Base-by-base conservation (phyloP, 2,329 filamentous ascomycete genomes). In the Alternaria arbusti region DNA sequence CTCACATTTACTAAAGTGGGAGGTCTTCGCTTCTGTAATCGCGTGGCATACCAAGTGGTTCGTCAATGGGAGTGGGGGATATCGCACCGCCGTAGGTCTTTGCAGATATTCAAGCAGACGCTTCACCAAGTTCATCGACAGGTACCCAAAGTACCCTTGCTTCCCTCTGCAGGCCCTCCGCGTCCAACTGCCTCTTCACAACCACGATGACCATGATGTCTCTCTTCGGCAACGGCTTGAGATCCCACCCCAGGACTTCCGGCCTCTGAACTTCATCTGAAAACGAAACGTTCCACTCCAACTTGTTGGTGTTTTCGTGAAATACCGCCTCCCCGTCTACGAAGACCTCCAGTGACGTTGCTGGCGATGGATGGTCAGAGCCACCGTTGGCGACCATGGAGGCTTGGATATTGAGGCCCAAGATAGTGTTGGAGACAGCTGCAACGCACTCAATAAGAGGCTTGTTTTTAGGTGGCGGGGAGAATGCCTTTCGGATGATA, bases 231-330 rank as follows among this genome's bases (percentile, higher is more conserved):
- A 75, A 20, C 3, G 72, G 72, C 43, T 68, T 67, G 7, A 75
- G 57, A 57, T 76, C 70, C 74, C 74, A 76, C 2, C 72, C 72
- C 23, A 76, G 15, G 22, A 59, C 54, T 8, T 64, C 56, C 7
- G 52, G 36, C 5, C 67, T 57, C 44, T 59, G 23, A 3, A 57
- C 61, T 13, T 23, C 23, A 46, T 69, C 50, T n/a, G 58, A 47
- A 12, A 72, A 22, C 6, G 47, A 40, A 4, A 69, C 32, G 3
- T 46, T 50, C 70, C 70, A 73, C 1, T 64, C 12, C n/a, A 25
- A 45, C 1, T 30, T 52, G 1, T 36, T 13, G 2, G 49, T 12
- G 0, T 23, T 44, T 2, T 25, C 26, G 22, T 43, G 55, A 23
- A 65, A 64, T 5, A 22, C 45, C 22, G 64, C 55, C 45, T 64